Conservation (phyloP, 2,329 filamentous ascomycete genomes). For the Cryoendolithus antarcticus region DNA sequence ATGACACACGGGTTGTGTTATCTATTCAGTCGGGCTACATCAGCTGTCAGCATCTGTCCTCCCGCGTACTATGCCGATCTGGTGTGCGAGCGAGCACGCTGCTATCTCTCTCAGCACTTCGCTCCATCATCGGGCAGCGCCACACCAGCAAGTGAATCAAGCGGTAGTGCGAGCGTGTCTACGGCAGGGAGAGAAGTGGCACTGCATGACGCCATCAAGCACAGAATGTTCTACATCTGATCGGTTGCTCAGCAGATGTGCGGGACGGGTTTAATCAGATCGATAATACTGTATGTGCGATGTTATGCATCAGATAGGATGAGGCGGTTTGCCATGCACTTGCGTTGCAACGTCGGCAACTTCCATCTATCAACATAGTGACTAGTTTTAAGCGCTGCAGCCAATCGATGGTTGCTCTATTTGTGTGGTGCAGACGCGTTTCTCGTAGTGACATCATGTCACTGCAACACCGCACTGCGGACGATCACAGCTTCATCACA, state of each 20-base stretch:
- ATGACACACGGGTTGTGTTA: slow-evolving; percentile 18
- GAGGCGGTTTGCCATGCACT: not conserved
- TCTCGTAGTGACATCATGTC: too few relatives aligned
- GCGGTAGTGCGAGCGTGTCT: too few relatives aligned
- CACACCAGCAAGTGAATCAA: too few relatives aligned
- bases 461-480: too few relatives aligned
- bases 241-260: not conserved
- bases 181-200: too few relatives aligned
- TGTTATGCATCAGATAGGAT: not conserved
- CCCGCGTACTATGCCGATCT: slow-evolving; percentile 28
- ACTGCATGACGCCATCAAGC: not conserved
- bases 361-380: not conserved
- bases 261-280: not conserved
- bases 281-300: not conserved
- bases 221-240: not conserved
- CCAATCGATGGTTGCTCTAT: too few relatives aligned
- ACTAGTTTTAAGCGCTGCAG: too few relatives aligned
- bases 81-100: slow-evolving; percentile 22
- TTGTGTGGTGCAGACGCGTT: too few relatives aligned
- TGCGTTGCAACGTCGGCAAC: not conserved
- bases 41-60: slow-evolving; percentile 21
- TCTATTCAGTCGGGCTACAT: slow-evolving; percentile 20
- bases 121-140: too few relatives aligned
- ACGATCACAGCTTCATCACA: too few relatives aligned
- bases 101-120: too few relatives aligned